Base-by-base conservation (phyloP, 176 grass and related monocot species). In the Oryza punctata region DNA sequence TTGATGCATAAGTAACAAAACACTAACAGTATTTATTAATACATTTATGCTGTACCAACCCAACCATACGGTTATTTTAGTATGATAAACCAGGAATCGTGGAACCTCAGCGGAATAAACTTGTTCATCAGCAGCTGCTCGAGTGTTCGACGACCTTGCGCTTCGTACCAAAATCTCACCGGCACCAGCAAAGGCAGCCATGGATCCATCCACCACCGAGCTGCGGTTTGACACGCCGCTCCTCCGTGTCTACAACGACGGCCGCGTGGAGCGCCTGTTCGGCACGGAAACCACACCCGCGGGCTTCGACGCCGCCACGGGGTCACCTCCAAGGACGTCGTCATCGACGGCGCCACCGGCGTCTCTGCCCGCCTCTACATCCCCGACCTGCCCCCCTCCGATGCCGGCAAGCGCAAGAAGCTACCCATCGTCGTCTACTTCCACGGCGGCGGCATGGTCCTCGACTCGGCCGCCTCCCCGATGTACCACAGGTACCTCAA, bases 241-340 rank as follows among this genome's bases (percentile, higher is more conserved):
- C 74, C 37, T 85, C 6, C 70, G 69, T n/a, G 23, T 88, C 25
- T 16, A 92, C 65, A 54, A 64, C 23, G 79, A 85, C 52, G 83
- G 88, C 50, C 63, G 72, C 27, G 72, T 91, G 25, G 82, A 96
- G 46, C 88, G 86, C 12, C 73, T 93, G 38, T 52, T 37, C 21
- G 79, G 86, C 68, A 85, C 85, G 7, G 83, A 86, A 5, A 72
- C 80, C 60, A 85, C 83, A 26, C 49, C 77, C 14, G 46, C 83
- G 21, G 75, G 70, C 60, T 24, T 87, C 7, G 86, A 91, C 5
- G 59, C 79, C 2, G 43, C 35, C 70, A 91, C 88, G 29, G 82
- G 40, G 81, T 88, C 63, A 32, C 67, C 16, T 94, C 93, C 65
- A 92, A 92, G 67, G 92, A 94, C 84, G 45, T 92, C 49, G 26